Conservation (phyloP, 129 eudicot genomes). For the Glebionis coronaria region DNA sequence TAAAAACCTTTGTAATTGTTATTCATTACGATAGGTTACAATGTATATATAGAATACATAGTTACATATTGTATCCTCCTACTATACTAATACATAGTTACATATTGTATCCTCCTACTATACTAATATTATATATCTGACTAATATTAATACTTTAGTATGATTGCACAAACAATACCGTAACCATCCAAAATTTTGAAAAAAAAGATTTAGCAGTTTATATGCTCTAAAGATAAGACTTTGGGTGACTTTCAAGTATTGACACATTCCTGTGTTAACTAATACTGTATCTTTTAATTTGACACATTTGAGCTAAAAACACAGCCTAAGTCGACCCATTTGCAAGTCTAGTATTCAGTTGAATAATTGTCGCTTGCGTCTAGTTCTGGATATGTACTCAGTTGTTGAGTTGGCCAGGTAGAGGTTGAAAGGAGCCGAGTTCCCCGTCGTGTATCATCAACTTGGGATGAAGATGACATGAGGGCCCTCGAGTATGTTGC, state of each 20-base stretch:
- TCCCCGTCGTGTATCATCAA: conserved; percentile 79
- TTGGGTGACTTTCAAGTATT: not conserved
- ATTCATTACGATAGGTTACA: too few relatives aligned
- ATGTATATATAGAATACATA: too few relatives aligned
- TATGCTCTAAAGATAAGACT: not conserved
- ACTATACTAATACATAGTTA: too few relatives aligned
- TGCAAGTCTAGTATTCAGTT: not conserved
- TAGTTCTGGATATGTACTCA: conserved; percentile 17
- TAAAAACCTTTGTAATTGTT: too few relatives aligned
- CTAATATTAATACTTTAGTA: not conserved
- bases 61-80: too few relatives aligned
- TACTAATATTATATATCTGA: too few relatives aligned
- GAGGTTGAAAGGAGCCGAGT: conserved; percentile 85
- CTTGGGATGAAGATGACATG: conserved; percentile 98
- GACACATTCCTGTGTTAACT: not conserved
- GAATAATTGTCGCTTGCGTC: conserved; percentile 5
- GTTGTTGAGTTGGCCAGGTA: conserved; percentile 44
- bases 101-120: too few relatives aligned
- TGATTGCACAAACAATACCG: not conserved
- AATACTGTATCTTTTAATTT: not conserved
- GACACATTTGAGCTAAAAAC: not conserved
- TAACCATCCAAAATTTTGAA: not conserved
- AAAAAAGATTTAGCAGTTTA: not conserved
- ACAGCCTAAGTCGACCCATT: not conserved
- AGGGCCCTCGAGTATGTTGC: conserved; percentile 85